Conservation (phyloP, 495 filamentous ascomycete species). For the Trichocladium antarcticum region DNA sequence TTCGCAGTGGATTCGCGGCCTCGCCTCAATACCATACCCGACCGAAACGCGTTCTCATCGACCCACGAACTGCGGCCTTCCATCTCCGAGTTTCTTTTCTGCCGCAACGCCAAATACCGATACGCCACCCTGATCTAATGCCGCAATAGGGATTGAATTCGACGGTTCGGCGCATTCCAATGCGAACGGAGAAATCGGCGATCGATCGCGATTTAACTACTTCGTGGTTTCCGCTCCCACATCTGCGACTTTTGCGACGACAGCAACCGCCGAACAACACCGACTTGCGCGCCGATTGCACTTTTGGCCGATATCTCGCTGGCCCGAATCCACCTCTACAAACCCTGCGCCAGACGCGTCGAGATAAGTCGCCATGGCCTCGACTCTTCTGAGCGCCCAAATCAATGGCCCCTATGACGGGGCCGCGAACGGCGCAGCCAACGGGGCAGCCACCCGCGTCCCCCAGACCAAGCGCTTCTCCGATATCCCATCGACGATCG, state of each 20-base stretch:
- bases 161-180: too few species aligned
- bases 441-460: slow-evolving; percentile 20
- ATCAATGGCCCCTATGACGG: slow-evolving; percentile 22
- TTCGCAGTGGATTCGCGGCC: slow-evolving; percentile 1
- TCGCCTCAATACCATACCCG: slow-evolving; percentile 1
- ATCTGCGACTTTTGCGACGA: neutral
- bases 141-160: too few species aligned
- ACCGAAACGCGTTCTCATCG: neutral
- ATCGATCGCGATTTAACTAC: neutral
- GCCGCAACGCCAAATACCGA: too few species aligned
- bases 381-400: slow-evolving; percentile 22
- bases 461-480: slow-evolving; percentile 54
- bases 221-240: neutral
- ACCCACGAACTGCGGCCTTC: neutral
- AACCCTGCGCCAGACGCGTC: slow-evolving; percentile 1
- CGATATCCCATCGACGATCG: slow-evolving; percentile 78
- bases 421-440: slow-evolving; percentile 12
- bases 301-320: too few species aligned
- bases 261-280: neutral
- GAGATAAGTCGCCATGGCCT: slow-evolving; percentile 17
- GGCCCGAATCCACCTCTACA: neutral
- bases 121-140: too few species aligned
- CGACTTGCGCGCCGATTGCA: too few species aligned
- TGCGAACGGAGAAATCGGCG: neutral
- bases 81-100: too few species aligned